Percentiles rank a stretch among this genome's conserved stretches.
Conservation (phyloP, 73 alveolate species). For the Symbiodinium pilosum region DNA sequence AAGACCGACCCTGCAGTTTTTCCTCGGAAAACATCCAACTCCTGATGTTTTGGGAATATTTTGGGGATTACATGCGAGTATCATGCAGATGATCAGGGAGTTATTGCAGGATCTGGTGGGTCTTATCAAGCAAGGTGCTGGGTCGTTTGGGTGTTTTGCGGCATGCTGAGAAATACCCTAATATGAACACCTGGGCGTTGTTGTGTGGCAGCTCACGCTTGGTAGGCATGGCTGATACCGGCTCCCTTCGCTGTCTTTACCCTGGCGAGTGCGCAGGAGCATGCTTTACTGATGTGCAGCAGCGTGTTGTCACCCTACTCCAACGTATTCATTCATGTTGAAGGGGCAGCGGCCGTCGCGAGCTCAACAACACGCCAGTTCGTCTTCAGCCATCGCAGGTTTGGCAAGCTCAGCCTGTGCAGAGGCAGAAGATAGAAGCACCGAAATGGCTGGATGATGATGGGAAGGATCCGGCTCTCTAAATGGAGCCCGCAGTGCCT, state of each 20-base stretch:
- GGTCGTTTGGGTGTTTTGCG: background rate
- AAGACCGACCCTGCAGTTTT: no score
- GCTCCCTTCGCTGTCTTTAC: conserved; percentile 14
- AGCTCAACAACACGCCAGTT: background rate
- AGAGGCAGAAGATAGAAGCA: conserved; percentile 48
- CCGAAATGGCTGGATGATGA: conserved; percentile 55
- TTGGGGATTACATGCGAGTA: no score
- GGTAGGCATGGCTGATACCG: conserved; percentile 6
- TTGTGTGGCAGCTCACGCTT: no score
- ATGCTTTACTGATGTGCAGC: background rate
- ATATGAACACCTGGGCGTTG: no score
- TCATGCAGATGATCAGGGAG: no score
- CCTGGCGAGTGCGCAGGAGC: conserved; percentile 8
- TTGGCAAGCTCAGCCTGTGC: background rate
- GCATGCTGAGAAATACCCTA: background rate
- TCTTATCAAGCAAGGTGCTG: background rate
- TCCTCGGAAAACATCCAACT: no score
- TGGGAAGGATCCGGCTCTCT: background rate
- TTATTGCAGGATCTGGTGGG: no score
- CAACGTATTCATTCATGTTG: background rate
- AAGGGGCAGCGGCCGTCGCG: conserved; percentile 9
- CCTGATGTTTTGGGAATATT: no score
- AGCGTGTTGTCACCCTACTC: background rate
- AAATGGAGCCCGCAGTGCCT: no score
- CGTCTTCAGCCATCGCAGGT: background rate